Conservation (phyloP, 352 stramenopile genomes). For the Phytopythium oedochilum region DNA sequence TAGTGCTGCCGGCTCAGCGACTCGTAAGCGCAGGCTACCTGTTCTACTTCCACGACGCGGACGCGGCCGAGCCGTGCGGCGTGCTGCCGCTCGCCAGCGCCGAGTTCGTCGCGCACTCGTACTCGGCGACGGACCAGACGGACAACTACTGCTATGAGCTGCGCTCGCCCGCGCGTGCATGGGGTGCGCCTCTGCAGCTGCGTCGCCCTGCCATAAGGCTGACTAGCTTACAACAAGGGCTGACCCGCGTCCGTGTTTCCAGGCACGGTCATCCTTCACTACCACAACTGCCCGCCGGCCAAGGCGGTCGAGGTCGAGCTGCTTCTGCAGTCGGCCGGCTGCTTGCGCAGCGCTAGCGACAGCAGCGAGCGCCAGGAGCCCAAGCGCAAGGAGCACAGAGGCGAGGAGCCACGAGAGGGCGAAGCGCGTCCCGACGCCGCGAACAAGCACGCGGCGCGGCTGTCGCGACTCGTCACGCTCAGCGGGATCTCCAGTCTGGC, state of each 20-base stretch:
- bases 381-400: conserved; percentile 13
- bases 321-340: conserved; percentile 46
- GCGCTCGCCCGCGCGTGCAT: conserved; percentile 45
- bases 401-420: conserved; percentile 9
- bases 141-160: conserved; percentile 79
- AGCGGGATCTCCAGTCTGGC: conserved; percentile 26
- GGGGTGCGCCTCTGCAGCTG: conserved; percentile 28
- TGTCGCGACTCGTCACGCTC: conserved; percentile 28
- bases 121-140: conserved; percentile 47
- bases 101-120: conserved; percentile 71
- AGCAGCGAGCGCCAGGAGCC: conserved; percentile 10
- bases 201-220: too few relatives aligned
- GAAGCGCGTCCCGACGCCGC: not conserved
- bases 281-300: conserved; percentile 44
- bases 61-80: conserved; percentile 46
- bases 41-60: conserved; percentile 72
- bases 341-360: conserved; percentile 14
- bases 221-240: too few relatives aligned
- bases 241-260: too few relatives aligned
- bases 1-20: too few relatives aligned
- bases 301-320: conserved; percentile 45
- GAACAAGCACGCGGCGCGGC: not conserved
- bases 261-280: conserved; percentile 78
- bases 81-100: conserved; percentile 57
- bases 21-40: conserved; percentile 36